Base-by-base conservation (phyloP, 208 protist species). In the Porcisia deanei region DNA sequence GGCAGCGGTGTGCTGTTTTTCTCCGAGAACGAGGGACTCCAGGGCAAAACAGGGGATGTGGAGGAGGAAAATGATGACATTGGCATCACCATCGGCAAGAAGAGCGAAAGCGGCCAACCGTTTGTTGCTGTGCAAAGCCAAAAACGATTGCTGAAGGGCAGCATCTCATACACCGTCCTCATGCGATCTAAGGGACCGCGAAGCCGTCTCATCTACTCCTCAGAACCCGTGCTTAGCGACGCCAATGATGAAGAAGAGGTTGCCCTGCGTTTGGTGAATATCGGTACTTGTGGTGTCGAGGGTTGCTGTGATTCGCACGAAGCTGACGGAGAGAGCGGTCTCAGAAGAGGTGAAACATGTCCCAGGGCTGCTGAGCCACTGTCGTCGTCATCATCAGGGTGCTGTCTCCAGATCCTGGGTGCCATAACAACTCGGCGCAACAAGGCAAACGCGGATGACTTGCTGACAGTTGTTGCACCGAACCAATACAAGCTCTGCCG, bases 71-170 rank as follows among this genome's bases (percentile, higher is more conserved):
- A 96, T 79, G 84, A 86, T 60, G 89, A 94, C 79, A 90, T 98
- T 74, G 92, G 92, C 71, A 96, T 98, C 67, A 93, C 88, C 1
- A 86, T 96, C 10, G 94, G 92, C 30, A 98, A 96, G 76, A 93
- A 89, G 76, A 92, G 89, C 65, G 91, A 96, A 57, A 92, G 85
- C 81, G 81, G 53, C 30, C 76, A 84, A 54, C 92, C 92, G 9
- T 96, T 95, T 75, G 73, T 77, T 12, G 74, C 74, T 39, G 92
- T 98, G 67, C 90, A 91, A 75, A 89, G 90, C 70, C 85, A 94
- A 60, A 93, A 90, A 71, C 83, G 90, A 8, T 61, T 96, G 20
- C 65, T 98, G 37, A 89, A 90, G 75, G 94, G 94, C 18, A 91
- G 82, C 76, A 91, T 98, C 55, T 91, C 91, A 2, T 98, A 98